Conservation (phyloP, 495 filamentous ascomycete species). For the Daldinia concentrica region DNA sequence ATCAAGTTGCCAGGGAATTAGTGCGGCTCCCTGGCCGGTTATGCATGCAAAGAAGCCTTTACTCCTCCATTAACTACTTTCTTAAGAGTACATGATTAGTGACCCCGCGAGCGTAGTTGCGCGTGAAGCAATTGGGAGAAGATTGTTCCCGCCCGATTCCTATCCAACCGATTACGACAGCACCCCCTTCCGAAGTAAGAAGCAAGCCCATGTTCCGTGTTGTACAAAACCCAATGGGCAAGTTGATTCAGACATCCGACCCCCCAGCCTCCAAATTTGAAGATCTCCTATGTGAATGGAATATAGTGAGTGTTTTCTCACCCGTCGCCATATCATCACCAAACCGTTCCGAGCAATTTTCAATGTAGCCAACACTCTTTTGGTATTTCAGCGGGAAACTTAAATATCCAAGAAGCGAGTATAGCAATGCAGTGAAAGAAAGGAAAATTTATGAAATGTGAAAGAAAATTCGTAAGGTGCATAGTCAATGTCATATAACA, state of each 20-base stretch:
- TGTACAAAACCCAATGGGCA: constrained; percentile 29
- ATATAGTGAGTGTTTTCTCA: constrained; percentile 5
- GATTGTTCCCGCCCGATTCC: constrained; percentile 1
- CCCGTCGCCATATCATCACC: constrained; percentile 6
- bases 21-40: constrained; percentile 3
- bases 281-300: constrained; percentile 11
- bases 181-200: constrained; percentile 11
- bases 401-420: constrained; percentile 27
- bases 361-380: constrained; percentile 33
- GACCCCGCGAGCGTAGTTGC: constrained; percentile 30
- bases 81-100: constrained; percentile 43
- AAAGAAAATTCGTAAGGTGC: constrained; percentile 39
- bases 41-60: constrained; percentile 23
- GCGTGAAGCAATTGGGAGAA: constrained; percentile 19
- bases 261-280: constrained; percentile 6
- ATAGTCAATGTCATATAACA: constrained; percentile 36
- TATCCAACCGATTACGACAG: constrained; percentile 21
- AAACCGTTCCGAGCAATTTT: constrained; percentile 17
- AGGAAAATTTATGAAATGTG: constrained; percentile 11
- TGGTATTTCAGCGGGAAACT: constrained; percentile 31
- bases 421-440: constrained; percentile 23
- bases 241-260: constrained; percentile 17
- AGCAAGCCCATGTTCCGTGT: constrained; percentile 27
- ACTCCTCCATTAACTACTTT: constrained; percentile 28
- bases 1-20: constrained; percentile 8